These are phyloP conservation scores for Zygoascus ofunaensis DNA, from an alignment of 805 yeast species.

Conservation along the genomic window DNA sequence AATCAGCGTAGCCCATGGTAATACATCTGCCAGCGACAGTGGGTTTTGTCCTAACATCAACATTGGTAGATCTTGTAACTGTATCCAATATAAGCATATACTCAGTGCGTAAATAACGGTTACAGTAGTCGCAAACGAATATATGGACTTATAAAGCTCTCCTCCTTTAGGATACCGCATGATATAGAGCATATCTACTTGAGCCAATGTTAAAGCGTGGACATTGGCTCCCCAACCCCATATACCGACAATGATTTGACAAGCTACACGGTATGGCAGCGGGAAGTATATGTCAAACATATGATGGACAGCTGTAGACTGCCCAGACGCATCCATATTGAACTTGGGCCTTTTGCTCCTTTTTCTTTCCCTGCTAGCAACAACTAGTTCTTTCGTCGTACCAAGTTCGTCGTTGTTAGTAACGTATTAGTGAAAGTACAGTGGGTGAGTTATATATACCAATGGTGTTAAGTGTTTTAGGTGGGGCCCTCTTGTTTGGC, in stretches of 20 bases:
- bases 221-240: conserved; percentile 30
- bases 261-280: conserved; percentile 35
- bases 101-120: conserved; percentile 19
- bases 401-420: too few relatives aligned
- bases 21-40: conserved; percentile 12
- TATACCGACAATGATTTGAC: conserved; percentile 22
- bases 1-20: conserved; percentile 34
- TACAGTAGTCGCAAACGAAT: conserved; percentile 28
- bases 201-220: conserved; percentile 18
- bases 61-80: neutral
- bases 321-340: neutral
- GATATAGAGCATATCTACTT: conserved; percentile 21
- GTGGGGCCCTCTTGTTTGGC: too few relatives aligned
- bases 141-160: conserved; percentile 30
- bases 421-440: too few relatives aligned
- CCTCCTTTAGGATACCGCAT: conserved; percentile 17
- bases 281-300: conserved; percentile 34
- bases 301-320: conserved; percentile 2
- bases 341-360: too few relatives aligned
- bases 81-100: conserved; percentile 24
- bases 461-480: too few relatives aligned
- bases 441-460: too few relatives aligned
- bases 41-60: conserved; percentile 11
- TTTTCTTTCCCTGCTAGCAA: too few relatives aligned
- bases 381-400: too few relatives aligned